phyloP scores from a whole-genome alignment of 2,329 filamentous ascomycete genomes.

The Verticillium tricorpus region DNA sequence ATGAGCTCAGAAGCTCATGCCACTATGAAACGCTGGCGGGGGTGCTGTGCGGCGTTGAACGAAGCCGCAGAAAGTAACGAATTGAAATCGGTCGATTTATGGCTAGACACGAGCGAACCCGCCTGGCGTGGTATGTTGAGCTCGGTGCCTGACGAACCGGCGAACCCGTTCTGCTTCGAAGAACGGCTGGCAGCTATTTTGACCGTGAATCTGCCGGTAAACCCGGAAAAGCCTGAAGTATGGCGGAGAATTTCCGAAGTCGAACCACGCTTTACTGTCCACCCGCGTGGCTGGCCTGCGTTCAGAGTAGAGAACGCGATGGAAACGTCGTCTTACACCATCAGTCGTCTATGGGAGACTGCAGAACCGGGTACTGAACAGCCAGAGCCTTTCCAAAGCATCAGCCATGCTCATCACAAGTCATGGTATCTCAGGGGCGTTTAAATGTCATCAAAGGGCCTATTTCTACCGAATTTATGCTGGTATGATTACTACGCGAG shows the following conservation, averaged over 20 bases:
- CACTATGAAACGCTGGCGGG: background rate
- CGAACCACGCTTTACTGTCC: background rate
- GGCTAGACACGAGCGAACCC: background rate
- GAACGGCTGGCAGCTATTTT: background rate
- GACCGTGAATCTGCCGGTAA: background rate
- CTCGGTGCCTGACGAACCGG: background rate
- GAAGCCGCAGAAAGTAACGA: background rate
- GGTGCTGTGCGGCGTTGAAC: background rate
- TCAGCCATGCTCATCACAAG: background rate
- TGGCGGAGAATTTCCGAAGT: background rate
- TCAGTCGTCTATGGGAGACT: background rate
- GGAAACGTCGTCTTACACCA: background rate
- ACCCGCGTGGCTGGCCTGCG: background rate
- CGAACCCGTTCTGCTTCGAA: background rate
- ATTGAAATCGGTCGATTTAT: background rate
- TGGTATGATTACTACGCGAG: too few relatives aligned
- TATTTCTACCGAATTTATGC: too few relatives aligned
- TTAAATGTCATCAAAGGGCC: background rate
- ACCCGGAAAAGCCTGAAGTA: background rate
- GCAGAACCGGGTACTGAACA: background rate
- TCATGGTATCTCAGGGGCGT: background rate
- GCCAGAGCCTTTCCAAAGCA: background rate
- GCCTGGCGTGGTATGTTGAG: background rate
- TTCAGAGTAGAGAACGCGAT: background rate
- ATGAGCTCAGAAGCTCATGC: background rate